phyloP scores from a whole-genome alignment of 2,329 filamentous ascomycete genomes.

The Ophioceras dolichostomum region DNA sequence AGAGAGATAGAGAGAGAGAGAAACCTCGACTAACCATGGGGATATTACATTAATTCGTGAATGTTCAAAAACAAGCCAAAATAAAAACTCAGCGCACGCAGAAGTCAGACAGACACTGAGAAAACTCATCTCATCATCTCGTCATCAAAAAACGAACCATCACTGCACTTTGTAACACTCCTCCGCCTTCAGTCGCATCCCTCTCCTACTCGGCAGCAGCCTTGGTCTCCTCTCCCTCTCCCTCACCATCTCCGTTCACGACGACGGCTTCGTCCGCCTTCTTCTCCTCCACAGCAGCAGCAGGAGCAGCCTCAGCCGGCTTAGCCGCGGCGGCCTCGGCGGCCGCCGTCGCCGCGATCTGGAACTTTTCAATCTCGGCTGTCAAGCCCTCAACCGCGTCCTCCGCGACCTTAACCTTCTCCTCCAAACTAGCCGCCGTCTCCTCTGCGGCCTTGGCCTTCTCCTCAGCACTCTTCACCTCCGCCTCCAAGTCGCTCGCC shows the following conservation, averaged over 20 bases:
- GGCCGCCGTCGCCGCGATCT: not conserved
- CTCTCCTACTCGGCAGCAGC: no score
- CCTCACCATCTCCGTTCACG: no score
- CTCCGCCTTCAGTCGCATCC: no score
- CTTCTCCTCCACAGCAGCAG: not conserved
- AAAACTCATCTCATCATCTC: no score
- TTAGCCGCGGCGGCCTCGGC: slow-evolving; percentile 2
- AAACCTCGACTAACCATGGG: no score
- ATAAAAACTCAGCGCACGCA: no score
- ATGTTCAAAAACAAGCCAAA: slow-evolving; percentile 1
- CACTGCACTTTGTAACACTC: no score
- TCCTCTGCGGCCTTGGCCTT: slow-evolving; percentile 2
- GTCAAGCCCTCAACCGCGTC: slow-evolving; percentile 1
- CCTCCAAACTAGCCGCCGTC: not conserved
- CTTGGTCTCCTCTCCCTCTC: no score
- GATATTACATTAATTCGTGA: slow-evolving; percentile 4
- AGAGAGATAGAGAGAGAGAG: no score
- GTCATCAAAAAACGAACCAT: no score
- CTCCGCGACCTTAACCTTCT: not conserved
- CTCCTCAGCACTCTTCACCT: slow-evolving; percentile 1
- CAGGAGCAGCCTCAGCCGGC: not conserved
- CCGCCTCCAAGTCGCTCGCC: not conserved
- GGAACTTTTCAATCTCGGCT: slow-evolving; percentile 4
- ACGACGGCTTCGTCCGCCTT: no score
- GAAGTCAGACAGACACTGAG: no score